These are phyloP conservation scores for Tricholoma furcatifolium DNA, from an alignment of 768 basidiomycete species.

Conservation along the genomic window DNA sequence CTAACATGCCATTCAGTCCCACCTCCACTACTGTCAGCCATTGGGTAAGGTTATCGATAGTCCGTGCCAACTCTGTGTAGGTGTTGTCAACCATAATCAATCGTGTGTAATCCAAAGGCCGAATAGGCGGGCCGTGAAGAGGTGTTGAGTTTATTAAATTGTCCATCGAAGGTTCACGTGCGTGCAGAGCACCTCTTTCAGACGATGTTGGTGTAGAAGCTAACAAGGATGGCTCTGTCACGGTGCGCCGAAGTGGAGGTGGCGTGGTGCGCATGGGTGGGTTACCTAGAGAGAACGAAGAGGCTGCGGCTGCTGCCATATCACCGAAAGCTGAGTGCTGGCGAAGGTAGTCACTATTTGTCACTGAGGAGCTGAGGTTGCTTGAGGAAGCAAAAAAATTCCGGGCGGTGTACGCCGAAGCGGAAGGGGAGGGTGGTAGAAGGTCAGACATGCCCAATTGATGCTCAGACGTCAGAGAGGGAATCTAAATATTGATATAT, in stretches of 20 bases:
- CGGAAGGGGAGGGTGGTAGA: constrained; percentile 72
- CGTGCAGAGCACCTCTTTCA: constrained; percentile 11
- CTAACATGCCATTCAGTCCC: constrained; percentile 69
- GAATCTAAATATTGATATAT: constrained; percentile 42
- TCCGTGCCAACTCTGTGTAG: constrained; percentile 67
- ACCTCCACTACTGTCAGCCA: constrained; percentile 77
- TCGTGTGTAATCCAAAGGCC: constrained; percentile 67
- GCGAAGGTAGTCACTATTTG: constrained; percentile 16
- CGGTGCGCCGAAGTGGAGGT: constrained; percentile 22
- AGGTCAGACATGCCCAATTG: constrained; percentile 67
- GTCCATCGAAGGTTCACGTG: constrained; percentile 19
- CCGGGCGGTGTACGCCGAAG: constrained; percentile 34
- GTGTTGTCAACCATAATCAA: constrained; percentile 56
- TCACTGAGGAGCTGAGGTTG: constrained; percentile 29
- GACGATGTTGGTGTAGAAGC: constrained; percentile 20
- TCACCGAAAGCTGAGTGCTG: constrained; percentile 21
- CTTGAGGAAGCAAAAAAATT: constrained; percentile 36
- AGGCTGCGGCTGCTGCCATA: constrained; percentile 18
- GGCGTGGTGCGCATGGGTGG: constrained; percentile 28
- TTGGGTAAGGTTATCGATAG: constrained; percentile 70
- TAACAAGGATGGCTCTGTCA: constrained; percentile 13
- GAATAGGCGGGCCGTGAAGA: constrained; percentile 44
- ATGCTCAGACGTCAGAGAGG: constrained; percentile 67
- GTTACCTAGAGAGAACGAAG: constrained; percentile 36
- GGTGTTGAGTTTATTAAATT: constrained; percentile 25